Evolutionary conservation across 2,329 filamentous ascomycete genomes (phyloP), one percentile per base, ranked within the genome.

Genomic region (Beauveria brongniartii): DNA sequence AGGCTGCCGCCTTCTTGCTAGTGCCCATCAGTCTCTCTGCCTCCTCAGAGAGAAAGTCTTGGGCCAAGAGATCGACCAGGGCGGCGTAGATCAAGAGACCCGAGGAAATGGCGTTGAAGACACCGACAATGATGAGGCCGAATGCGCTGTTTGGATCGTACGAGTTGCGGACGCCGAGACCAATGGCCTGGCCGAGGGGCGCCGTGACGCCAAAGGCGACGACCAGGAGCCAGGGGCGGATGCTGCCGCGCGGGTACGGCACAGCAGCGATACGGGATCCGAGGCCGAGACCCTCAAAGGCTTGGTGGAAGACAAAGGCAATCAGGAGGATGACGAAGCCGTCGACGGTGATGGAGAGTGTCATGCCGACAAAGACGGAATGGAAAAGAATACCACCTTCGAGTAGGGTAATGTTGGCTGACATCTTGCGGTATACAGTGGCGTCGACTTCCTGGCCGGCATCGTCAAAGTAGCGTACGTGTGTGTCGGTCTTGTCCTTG

Each of bases 341-440:
- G 1, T 88, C 84, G 1, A 83, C 82, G 22, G 86, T 86, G 64
- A 90, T 87, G 28, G 84, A 87, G 28, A 90, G 74, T 0, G 88
- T 88, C 79, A 90, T 88, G 62, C 87, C 87, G 61, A 90, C 87
- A 70, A 90, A 90, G 62, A 92, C 82, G 63, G 85, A 89, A 74
- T 92, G 89, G 70, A 92, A 92, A 12, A 92, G 78, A 65, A 92
- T 92, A 63, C 89, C 89, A 61, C 88, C 86, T 72, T 92, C 89
- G 5, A 92, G 80, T 3, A 92, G 80, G 5, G 89, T 82, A 65
- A 90, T 90, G 72, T 92, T 89, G 67, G 90, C 78, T 3, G 88
- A 81, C 71, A 86, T 82, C 67, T 84, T 88, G 68, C 83, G 81
- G 71, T 82, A 80, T 7, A 79, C 73, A 9, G 71, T 62, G 5